phyloP scores from a whole-genome alignment of 2,329 filamentous ascomycete genomes.

The Raffaelea arxii region DNA sequence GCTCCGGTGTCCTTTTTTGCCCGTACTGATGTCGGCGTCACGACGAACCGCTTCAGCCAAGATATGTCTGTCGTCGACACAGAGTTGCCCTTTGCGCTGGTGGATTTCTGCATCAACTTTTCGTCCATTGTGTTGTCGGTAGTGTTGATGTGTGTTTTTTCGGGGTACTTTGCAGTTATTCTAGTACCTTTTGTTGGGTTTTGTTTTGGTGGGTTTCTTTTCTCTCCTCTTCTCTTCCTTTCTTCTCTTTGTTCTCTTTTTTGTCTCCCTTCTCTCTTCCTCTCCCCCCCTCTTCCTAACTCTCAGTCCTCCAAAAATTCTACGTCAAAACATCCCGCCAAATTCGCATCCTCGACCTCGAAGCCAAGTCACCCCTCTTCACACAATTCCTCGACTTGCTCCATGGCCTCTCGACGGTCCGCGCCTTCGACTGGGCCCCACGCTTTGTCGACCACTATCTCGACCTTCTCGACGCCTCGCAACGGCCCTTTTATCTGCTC shows the following conservation, averaged over 20 bases:
- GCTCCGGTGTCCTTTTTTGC: conserved; percentile 12
- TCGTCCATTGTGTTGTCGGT: neutral
- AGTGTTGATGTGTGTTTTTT: neutral
- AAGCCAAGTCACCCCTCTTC: conserved; percentile 39
- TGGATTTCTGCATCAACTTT: conserved; percentile 5
- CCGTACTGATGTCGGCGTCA: conserved; percentile 13
- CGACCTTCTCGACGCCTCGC: conserved; percentile 39
- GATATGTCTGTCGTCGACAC: conserved; percentile 15
- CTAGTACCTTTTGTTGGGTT: neutral
- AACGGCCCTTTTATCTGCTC: conserved; percentile 46
- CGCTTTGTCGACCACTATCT: conserved; percentile 32
- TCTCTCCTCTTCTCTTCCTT: neutral
- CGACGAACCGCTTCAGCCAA: conserved; percentile 15
- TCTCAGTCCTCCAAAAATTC: conserved; percentile 30
- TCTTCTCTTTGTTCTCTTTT: too few species aligned
- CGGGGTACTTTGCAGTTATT: neutral
- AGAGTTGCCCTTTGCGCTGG: conserved; percentile 10
- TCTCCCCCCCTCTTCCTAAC: neutral
- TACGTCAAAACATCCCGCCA: conserved; percentile 44
- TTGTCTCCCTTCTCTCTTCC: too few species aligned
- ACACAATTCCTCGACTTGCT: conserved; percentile 31
- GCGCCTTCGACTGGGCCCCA: conserved; percentile 43
- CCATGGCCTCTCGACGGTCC: conserved; percentile 35
- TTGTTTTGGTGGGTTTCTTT: neutral
- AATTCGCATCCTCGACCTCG: conserved; percentile 41